A percentile compares a stretch with the other conserved stretches of the same genome.
Conservation (phyloP, 345 rosid species). For the Camelina laxa region DNA sequence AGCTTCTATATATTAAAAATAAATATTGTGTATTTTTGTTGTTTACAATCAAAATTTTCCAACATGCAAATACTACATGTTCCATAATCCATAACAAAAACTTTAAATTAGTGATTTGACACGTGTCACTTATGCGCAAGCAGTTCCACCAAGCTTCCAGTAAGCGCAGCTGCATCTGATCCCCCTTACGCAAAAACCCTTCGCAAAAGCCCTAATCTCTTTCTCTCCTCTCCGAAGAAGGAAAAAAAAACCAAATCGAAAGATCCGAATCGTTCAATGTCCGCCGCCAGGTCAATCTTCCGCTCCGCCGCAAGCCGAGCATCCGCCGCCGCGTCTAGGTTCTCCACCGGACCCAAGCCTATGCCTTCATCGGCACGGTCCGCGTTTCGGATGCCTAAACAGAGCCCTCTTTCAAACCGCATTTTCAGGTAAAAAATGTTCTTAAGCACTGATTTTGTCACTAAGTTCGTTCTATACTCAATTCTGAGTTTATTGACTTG, state of each 20-base stretch:
- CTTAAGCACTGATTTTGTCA: background rate
- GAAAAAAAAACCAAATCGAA: background rate
- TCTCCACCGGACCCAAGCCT: conserved; percentile 52
- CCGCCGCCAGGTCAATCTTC: conserved; percentile 70
- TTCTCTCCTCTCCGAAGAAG: background rate
- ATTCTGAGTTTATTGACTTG: background rate
- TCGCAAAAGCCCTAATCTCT: conserved; percentile 29
- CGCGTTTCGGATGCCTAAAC: conserved; percentile 63
- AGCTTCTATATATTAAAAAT: no score
- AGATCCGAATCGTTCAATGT: conserved; percentile 50
- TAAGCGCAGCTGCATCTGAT: conserved; percentile 32
- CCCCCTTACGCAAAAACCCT: conserved; percentile 20
- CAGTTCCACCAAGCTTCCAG: background rate
- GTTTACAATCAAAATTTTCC: no score
- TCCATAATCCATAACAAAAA: no score
- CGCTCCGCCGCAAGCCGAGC: conserved; percentile 62
- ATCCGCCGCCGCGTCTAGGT: conserved; percentile 44
- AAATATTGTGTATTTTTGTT: no score
- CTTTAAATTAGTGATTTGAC: background rate
- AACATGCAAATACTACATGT: no score
- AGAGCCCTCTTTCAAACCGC: conserved; percentile 57
- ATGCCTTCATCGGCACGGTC: conserved; percentile 48
- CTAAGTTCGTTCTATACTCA: background rate
- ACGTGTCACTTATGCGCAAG: conserved; percentile 5
- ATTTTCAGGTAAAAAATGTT: conserved; percentile 59